These are phyloP conservation scores for Wickerhamiella pararugosa DNA, from an alignment of 1,139 yeast species.

Conservation along the genomic window DNA sequence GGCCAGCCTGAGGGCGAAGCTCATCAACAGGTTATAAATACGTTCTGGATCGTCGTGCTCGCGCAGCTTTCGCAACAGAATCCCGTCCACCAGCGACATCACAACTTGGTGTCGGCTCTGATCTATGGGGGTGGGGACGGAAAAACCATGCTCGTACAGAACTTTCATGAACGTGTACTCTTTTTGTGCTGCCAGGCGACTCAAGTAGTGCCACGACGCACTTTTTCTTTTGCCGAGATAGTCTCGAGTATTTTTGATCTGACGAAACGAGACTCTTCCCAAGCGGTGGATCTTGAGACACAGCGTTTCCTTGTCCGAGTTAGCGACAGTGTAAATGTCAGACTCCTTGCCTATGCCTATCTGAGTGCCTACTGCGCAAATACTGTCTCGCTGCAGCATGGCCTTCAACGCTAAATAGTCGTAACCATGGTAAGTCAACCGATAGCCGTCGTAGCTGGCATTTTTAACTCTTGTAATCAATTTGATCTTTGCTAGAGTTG, in stretches of 20 bases:
- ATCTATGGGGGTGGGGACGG: conserved; percentile 81
- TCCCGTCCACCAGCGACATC: conserved; percentile 83
- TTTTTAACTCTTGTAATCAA: conserved; percentile 66
- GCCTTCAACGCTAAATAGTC: conserved; percentile 84
- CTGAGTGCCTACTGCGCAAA: conserved; percentile 70
- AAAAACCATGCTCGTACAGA: conserved; percentile 57
- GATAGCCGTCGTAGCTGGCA: conserved; percentile 74
- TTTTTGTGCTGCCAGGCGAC: conserved; percentile 79
- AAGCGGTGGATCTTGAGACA: conserved; percentile 83
- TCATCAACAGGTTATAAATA: conserved; percentile 74
- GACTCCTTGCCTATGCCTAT: conserved; percentile 98
- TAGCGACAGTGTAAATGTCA: conserved; percentile 81
- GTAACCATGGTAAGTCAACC: conserved; percentile 75
- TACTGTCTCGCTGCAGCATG: conserved; percentile 51
- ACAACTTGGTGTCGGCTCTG: conserved; percentile 81
- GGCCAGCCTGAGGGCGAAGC: conserved; percentile 67
- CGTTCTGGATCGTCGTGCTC: conserved; percentile 53
- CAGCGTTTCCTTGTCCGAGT: conserved; percentile 39
- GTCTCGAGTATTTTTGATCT: conserved; percentile 88
- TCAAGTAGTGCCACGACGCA: conserved; percentile 82
- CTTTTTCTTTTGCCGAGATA: conserved; percentile 56
- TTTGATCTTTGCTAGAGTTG: conserved; percentile 76
- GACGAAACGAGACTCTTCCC: conserved; percentile 84
- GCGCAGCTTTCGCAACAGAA: conserved; percentile 72
- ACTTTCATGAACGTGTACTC: conserved; percentile 81